Conservation (phyloP, 441 rosid species). For the Eruca vesicaria region DNA sequence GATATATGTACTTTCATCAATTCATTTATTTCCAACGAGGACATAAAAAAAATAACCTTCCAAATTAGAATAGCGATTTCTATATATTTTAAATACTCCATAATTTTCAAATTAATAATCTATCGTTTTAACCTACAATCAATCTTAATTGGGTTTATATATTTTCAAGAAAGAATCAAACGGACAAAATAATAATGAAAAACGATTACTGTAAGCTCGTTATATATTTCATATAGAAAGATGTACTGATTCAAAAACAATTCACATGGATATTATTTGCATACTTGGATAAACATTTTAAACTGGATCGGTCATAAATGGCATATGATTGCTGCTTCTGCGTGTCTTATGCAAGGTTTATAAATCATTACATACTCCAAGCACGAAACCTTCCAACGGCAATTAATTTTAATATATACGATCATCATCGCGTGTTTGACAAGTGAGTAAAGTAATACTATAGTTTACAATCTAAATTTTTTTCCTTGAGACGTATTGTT, state of each 20-base stretch:
- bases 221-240: background rate
- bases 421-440: slow-evolving; percentile 16
- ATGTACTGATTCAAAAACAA: background rate
- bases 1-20: background rate
- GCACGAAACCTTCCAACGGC: slow-evolving; percentile 28
- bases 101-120: background rate
- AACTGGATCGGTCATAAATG: slow-evolving; percentile 34
- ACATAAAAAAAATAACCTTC: background rate
- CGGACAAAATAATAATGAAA: background rate
- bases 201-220: background rate
- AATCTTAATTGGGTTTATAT: background rate
- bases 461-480: background rate
- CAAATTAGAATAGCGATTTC: background rate
- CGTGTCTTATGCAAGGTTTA: slow-evolving; percentile 26
- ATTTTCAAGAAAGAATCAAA: background rate
- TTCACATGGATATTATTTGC: slow-evolving; percentile 9
- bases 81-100: background rate
- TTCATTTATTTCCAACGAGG: background rate
- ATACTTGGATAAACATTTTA: background rate
- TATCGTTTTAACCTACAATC: background rate
- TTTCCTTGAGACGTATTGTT: background rate
- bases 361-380: slow-evolving; percentile 28
- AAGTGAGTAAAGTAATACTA: background rate
- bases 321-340: slow-evolving; percentile 37
- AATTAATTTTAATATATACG: background rate